phyloP scores from a whole-genome alignment of 2,329 filamentous ascomycete genomes.

The Colletotrichum liaoningense region DNA sequence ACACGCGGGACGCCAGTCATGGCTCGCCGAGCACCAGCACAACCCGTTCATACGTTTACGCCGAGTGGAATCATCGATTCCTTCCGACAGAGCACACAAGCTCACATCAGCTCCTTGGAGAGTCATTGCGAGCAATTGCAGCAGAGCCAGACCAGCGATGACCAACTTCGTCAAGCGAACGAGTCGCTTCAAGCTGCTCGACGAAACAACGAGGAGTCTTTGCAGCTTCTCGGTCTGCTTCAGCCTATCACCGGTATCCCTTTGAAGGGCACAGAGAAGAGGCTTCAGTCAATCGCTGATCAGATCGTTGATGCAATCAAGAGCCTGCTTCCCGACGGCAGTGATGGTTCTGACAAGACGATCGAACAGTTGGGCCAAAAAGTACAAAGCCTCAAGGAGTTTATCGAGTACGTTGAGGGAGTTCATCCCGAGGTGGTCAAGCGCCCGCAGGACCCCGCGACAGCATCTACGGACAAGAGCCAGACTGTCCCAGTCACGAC shows the following conservation, averaged over 20 bases:
- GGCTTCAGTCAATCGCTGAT: constrained; percentile 25
- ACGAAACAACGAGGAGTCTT: constrained; percentile 7
- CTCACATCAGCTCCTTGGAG: constrained; percentile 5
- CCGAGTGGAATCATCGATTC: constrained; percentile 19
- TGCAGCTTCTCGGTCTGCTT: constrained; percentile 16
- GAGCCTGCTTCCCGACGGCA: not conserved
- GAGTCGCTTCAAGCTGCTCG: constrained; percentile 14
- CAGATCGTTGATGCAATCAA: constrained; percentile 22
- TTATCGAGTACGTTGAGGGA: constrained; percentile 32
- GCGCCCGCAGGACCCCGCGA: constrained; percentile 11
- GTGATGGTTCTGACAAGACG: not conserved
- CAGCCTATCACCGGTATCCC: constrained; percentile 30
- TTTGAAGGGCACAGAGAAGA: constrained; percentile 25
- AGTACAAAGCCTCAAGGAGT: constrained; percentile 29
- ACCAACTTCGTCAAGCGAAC: not conserved
- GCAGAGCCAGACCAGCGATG: not conserved
- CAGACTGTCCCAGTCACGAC: not conserved
- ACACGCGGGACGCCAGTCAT: constrained; percentile 26
- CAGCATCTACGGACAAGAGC: not conserved
- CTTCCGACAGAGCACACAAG: constrained; percentile 27
- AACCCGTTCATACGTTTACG: constrained; percentile 26
- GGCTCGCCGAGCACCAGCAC: constrained; percentile 24
- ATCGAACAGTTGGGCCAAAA: constrained; percentile 15
- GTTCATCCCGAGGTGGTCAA: constrained; percentile 31
- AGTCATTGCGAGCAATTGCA: constrained; percentile 25